These are phyloP conservation scores for Baudoinia panamericana DNA, from an alignment of 495 filamentous ascomycete genomes.

Conservation along the genomic window DNA sequence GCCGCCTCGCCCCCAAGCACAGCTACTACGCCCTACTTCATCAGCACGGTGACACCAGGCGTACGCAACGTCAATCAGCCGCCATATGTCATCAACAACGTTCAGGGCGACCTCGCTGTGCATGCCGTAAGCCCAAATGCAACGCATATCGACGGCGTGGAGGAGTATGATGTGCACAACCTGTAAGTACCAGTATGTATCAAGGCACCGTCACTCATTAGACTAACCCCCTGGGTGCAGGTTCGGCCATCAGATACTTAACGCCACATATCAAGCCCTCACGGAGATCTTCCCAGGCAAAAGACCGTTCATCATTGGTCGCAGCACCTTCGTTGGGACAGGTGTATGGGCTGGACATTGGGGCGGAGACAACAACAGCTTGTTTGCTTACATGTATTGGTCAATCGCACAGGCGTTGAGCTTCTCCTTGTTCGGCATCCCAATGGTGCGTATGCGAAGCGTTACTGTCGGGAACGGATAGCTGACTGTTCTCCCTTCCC, in stretches of 20 bases:
- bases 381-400: slow-evolving; percentile 48
- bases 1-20: slow-evolving; percentile 29
- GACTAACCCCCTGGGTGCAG: no score
- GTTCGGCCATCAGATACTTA: slow-evolving; percentile 56
- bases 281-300: slow-evolving; percentile 47
- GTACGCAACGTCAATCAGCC: slow-evolving; percentile 66
- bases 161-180: slow-evolving; percentile 73
- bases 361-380: slow-evolving; percentile 69
- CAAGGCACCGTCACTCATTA: no score
- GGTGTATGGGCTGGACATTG: slow-evolving; percentile 79
- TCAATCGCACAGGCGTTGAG: slow-evolving; percentile 69
- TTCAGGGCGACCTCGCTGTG: slow-evolving; percentile 58
- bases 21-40: slow-evolving; percentile 39
- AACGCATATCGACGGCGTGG: slow-evolving; percentile 56
- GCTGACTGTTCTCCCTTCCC: background rate
- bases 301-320: slow-evolving; percentile 76
- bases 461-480: slow-evolving; percentile 8
- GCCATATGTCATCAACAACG: slow-evolving; percentile 71
- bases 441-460: slow-evolving; percentile 92
- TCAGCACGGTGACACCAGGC: slow-evolving; percentile 53
- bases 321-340: slow-evolving; percentile 67
- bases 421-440: slow-evolving; percentile 71
- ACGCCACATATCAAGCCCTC: slow-evolving; percentile 67
- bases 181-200: no score
- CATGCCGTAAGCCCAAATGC: slow-evolving; percentile 68